phyloP scores from a whole-genome alignment of 2,329 filamentous ascomycete species.

The Fusarium coicis region DNA sequence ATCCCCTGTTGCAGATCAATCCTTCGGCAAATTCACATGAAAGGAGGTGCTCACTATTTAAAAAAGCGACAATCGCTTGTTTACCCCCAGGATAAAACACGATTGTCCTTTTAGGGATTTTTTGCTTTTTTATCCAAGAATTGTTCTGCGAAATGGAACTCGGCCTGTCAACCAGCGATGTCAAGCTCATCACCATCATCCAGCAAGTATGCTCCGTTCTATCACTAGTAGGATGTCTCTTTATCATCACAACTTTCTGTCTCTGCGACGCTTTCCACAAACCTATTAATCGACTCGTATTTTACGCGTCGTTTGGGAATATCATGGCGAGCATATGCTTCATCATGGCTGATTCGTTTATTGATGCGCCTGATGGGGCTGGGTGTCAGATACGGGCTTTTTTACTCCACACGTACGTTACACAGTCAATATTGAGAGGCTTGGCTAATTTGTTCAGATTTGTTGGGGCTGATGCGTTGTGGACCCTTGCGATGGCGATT shows the following conservation, averaged over 20 bases:
- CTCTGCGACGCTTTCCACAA: slow-evolving; percentile 8
- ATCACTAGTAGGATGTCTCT: slow-evolving; percentile 3
- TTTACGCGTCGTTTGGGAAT: slow-evolving; percentile 7
- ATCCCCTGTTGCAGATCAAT: slow-evolving; percentile 1
- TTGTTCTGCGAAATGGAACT: background rate
- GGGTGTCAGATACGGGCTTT: slow-evolving; percentile 3
- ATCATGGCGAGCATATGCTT: slow-evolving; percentile 18
- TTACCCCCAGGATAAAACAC: fast-evolving
- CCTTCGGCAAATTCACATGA: background rate
- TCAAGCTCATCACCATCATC: slow-evolving; percentile 9
- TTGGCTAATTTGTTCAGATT: background rate
- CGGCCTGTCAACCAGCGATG: background rate
- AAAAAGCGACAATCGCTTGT: background rate
- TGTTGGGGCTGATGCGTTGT: slow-evolving; percentile 4
- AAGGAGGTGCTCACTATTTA: background rate
- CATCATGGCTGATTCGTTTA: slow-evolving; percentile 6
- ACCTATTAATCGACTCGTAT: background rate
- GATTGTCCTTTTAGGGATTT: background rate
- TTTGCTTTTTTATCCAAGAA: background rate
- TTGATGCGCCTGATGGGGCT: background rate
- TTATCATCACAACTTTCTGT: background rate
- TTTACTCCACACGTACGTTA: background rate
- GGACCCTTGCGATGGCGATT: slow-evolving; percentile 13
- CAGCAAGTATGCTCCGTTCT: slow-evolving; percentile 9
- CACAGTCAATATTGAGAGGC: too few species aligned